Evolutionary conservation across 495 filamentous ascomycete species (phyloP), one percentile per base, ranked within the genome.

Genomic region (Talaromyces proteolyticus): DNA sequence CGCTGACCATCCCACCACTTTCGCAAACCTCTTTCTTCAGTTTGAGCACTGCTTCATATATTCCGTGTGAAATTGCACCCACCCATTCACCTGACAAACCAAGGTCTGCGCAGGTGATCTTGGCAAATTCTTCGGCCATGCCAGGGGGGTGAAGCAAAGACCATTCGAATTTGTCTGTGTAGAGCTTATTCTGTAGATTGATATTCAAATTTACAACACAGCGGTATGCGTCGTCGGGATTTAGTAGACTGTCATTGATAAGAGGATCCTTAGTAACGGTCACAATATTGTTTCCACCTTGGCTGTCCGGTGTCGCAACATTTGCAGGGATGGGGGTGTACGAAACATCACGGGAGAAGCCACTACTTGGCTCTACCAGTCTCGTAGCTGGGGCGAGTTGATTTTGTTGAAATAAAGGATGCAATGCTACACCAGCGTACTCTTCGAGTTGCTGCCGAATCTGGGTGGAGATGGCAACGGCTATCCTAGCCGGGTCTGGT

Each of bases 101-200:
- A 4, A 97, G 67, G 61, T 99, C 93, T 10, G 91, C 86, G 64
- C 91, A 95, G 0, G 93, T 96, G 49, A 87, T 76, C 57, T 88
- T 87, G 41, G 93, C 94, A 65, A 97, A 97, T 36, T 84, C 79
- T 65, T 99, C 93, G 8, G 93, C 89, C 48, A 93, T 86, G 12
- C 94, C 91, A 1, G 88, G 84, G 3, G 91, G 90, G 61, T 96
- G 90, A 7, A 96, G 78, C 4, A 99, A 74, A 16, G 93, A 96
- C 93, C 93, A 99, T 63, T 99, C 93, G 56, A 99, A 97, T 64
- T 88, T 95, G 75, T 99, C 93, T 4, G 87, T 92, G 66, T 95
- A 97, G 16, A 97, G 82, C 49, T 87, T 84, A 53, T 95, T 95
- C 44, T 88, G 85, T 18, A 97, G 78, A 56, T 95, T 96, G 58